Evolutionary conservation across 2,329 filamentous ascomycete genomes (phyloP).

Genomic region (Exophiala sp.): DNA sequence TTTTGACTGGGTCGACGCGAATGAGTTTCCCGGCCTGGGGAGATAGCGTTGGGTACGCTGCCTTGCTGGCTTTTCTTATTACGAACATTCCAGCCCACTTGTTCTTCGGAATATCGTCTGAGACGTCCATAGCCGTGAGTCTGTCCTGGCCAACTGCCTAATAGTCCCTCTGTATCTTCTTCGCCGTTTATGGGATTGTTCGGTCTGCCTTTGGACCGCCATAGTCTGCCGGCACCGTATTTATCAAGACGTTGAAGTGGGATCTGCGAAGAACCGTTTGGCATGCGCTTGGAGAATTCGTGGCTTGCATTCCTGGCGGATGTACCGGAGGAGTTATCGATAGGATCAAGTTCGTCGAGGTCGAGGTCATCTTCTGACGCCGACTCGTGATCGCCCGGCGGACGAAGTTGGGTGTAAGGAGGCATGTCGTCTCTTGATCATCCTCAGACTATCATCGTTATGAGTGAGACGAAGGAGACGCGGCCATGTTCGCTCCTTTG

Average conservation of each 20-base stretch:
- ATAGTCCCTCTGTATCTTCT: constrained; percentile 64
- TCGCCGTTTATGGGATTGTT: constrained; percentile 43
- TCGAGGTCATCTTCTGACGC: constrained; percentile 45
- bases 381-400: constrained; percentile 30
- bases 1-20: constrained; percentile 51
- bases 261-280: constrained; percentile 29
- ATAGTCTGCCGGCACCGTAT: constrained; percentile 35
- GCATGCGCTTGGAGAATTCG: not conserved
- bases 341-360: constrained; percentile 46
- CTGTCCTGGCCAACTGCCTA: constrained; percentile 40
- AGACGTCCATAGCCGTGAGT: constrained; percentile 12
- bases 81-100: constrained; percentile 43
- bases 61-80: constrained; percentile 9
- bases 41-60: constrained; percentile 1
- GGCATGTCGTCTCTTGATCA: constrained; percentile 18
- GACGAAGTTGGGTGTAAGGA: constrained; percentile 2
- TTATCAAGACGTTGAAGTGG: constrained; percentile 50
- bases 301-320: not conserved
- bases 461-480: not conserved
- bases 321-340: constrained; percentile 7
- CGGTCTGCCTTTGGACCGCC: constrained; percentile 21
- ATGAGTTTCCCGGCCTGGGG: constrained; percentile 9
- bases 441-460: constrained; percentile 8
- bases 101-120: constrained; percentile 48
- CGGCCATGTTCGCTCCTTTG: not conserved